phyloP scores from a whole-genome alignment of 2,329 filamentous ascomycete species.

The Epichloe festucae region DNA sequence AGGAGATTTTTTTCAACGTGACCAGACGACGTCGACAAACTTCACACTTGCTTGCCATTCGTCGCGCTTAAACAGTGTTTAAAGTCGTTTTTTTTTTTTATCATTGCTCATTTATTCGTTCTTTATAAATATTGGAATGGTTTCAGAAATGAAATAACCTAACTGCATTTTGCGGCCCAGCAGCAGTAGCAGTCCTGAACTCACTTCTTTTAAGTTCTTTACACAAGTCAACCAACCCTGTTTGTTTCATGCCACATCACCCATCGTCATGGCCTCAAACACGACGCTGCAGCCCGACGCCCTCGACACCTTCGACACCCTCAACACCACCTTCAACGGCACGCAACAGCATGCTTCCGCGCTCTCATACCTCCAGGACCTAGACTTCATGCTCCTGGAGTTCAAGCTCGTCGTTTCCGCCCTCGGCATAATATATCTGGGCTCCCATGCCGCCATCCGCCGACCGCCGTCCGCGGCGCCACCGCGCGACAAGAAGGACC shows the following conservation, averaged over 20 bases:
- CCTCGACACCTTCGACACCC: constrained; percentile 17
- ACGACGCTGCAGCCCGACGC: constrained; percentile 10
- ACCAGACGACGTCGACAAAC: too few relatives aligned
- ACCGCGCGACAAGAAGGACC: constrained; percentile 31
- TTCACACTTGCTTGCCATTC: too few relatives aligned
- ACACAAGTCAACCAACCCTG: background rate
- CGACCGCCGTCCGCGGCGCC: constrained; percentile 68
- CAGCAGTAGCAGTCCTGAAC: background rate
- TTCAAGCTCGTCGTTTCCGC: constrained; percentile 47
- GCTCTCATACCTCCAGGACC: constrained; percentile 20
- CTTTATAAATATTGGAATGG: too few relatives aligned
- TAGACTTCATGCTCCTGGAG: constrained; percentile 32
- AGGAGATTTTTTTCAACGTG: background rate
- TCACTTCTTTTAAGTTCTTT: background rate
- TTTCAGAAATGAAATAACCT: too few relatives aligned
- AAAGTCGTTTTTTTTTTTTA: too few relatives aligned
- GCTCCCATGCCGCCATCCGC: constrained; percentile 72
- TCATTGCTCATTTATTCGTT: too few relatives aligned
- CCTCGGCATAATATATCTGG: constrained; percentile 71
- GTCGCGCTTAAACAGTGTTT: too few relatives aligned
- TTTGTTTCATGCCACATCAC: background rate
- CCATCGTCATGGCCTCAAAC: constrained; percentile 12
- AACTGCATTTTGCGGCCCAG: too few relatives aligned
- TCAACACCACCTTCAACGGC: constrained; percentile 17
- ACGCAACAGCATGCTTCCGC: constrained; percentile 13